These are phyloP conservation scores for Xylaria multiplex DNA, from an alignment of 2,329 filamentous ascomycete genomes.

Conservation along the genomic window DNA sequence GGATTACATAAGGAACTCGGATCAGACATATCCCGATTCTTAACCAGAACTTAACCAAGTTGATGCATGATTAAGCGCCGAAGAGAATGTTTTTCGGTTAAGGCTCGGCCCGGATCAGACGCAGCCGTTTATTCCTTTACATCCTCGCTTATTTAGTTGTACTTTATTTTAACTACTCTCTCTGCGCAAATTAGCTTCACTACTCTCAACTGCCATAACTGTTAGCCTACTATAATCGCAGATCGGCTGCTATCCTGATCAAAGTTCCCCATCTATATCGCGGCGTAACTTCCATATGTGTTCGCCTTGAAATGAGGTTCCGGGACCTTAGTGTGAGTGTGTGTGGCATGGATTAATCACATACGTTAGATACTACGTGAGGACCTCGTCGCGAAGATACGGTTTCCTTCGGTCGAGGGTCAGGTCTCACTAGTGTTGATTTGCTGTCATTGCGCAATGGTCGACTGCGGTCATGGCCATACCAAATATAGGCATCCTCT, in stretches of 20 bases:
- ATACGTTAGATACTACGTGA: no score
- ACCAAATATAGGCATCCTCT: no score
- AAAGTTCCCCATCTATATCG: neutral
- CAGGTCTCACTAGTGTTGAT: no score
- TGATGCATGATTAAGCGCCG: slow-evolving; percentile 1
- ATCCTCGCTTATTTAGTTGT: neutral
- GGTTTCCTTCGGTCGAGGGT: no score
- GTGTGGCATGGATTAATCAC: no score
- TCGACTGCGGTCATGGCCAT: no score
- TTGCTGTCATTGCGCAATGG: no score
- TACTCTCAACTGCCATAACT: no score
- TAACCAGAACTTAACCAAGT: neutral
- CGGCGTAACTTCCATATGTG: neutral
- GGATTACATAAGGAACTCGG: neutral
- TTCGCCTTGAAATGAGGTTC: neutral
- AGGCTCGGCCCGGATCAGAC: slow-evolving; percentile 10
- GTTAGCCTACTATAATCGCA: neutral
- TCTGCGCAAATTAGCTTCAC: neutral
- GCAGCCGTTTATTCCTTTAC: neutral
- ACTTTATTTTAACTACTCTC: slow-evolving; percentile 13
- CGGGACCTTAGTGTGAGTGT: no score
- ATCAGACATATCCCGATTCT: neutral
- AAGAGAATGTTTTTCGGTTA: neutral
- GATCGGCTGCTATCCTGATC: neutral
- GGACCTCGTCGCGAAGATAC: no score